Evolutionary conservation across 164 flowering plant species (phyloP), one percentile per base, ranked within the genome.

Genomic region (Houttuynia cordata): DNA sequence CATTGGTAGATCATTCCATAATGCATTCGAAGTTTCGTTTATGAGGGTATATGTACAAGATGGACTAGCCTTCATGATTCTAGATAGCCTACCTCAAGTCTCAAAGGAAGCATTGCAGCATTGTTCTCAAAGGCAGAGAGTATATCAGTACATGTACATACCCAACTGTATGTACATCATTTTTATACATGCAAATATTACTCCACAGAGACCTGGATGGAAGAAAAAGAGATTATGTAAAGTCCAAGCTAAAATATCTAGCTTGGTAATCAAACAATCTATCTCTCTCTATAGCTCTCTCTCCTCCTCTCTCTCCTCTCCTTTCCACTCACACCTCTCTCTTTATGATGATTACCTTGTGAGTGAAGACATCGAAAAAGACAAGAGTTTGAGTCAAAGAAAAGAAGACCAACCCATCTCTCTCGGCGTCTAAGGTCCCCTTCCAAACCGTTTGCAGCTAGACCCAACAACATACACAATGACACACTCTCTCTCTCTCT

Each of bases 371-470:
- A 75, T 57, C 61, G 72, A 73, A 67, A 76, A 76, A 70, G 75
- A 79, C 79, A 64, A 77, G 68, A 69, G 67, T 61, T 73, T 65
- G 81, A 79, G 80, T 78, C 83, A 79, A 78, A 79, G 76, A 78
- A 76, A 82, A 82, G 80, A 75, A 77, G 78, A 74, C 77, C 80
- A 77, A n/a, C n/a, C 61, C 67, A 58, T 57, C 65, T 57, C 51
- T 45, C 53, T 47, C 71, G 64, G 58, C 49, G 56, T 59, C 59
- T 23, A 66, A 68, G 75, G 88, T 82, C 86, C 79, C 85, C 71
- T 74, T 85, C 91, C 75, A 85, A 81, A 81, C 96, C 86, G 91
- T 88, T 85, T 74, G 73, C 79, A 71, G 77, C 79, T 78, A 67
- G 77, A 81, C 85, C 77, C 75, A 69, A 81, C 84, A 82, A 82